Evolutionary conservation across 2,329 filamentous ascomycete species (phyloP), one percentile per base, ranked within the genome.

Genomic region (Nannizziopsis barbatae): DNA sequence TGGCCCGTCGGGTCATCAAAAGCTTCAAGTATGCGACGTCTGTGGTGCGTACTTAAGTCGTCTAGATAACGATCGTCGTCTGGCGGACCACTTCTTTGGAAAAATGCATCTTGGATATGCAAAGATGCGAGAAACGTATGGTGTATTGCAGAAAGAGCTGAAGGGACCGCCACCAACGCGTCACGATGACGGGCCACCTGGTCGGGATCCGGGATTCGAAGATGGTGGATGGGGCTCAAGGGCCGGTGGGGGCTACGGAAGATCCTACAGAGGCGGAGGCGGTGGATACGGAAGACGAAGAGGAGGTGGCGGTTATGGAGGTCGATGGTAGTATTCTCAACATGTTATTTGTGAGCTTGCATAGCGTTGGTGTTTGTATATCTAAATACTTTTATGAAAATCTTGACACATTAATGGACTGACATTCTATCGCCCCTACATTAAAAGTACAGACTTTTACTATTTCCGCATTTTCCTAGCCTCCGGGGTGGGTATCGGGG

Each of bases 21-120:
- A 98, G 66, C 74, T 98, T 36, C 92, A 98, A 65, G 92, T 98
- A 41, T 98, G 92, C 74, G 92, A 98, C 67, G 92, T 96, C 1
- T 98, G 92, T 66, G 92, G 92, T 53, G 92, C 92, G 5, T 98
- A 96, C 65, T 76, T 98, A 33, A 88, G 82, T 53, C 74, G 92
- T 17, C 76, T 98, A 30, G 92, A 98, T 64, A 98, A 98, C 62
- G 92, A 98, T 65, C 79, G 92, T 32, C 77, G 92, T 27, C 67
- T 98, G 62, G 92, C 92, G 15, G 92, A 98, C 64, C 92, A 98
- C 66, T 98, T 98, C 64, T 96, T 95, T 67, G 92, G 92, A 17
- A 98, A 98, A 74, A 98, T 98, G 92, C 92, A 98, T 63, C 71
- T 98, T 50, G 92, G 92, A 0, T 98, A 96, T 64, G 92, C 92